These are phyloP conservation scores for Fomitopsis pulvina DNA, from an alignment of 768 basidiomycete genomes.

Conservation along the genomic window DNA sequence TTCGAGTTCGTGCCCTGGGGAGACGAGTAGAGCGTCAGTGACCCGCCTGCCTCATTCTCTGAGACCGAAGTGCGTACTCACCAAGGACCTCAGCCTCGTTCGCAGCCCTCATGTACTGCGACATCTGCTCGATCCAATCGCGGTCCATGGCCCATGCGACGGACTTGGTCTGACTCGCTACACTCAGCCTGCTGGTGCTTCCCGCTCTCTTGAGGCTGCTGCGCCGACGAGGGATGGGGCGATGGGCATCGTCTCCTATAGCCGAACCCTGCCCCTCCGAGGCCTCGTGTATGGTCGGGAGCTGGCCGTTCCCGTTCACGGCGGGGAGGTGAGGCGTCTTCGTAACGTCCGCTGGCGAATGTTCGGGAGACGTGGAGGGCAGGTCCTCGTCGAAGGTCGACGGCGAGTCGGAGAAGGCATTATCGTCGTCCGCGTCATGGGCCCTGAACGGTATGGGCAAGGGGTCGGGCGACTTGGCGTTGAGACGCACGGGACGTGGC, in stretches of 20 bases:
- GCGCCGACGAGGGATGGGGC: slow-evolving; percentile 38
- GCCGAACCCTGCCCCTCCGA: slow-evolving; percentile 18
- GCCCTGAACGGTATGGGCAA: slow-evolving; percentile 40
- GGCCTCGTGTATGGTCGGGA: slow-evolving; percentile 26
- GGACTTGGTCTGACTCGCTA: slow-evolving; percentile 50
- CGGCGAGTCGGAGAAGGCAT: slow-evolving; percentile 13
- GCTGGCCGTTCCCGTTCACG: slow-evolving; percentile 17
- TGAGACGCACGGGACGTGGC: slow-evolving; percentile 16
- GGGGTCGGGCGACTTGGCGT: slow-evolving; percentile 35
- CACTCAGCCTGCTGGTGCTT: slow-evolving; percentile 37
- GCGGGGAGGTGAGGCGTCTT: slow-evolving; percentile 4
- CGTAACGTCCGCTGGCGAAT: slow-evolving; percentile 4
- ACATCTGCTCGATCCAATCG: slow-evolving; percentile 51
- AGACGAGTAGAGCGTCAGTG: slow-evolving; percentile 5
- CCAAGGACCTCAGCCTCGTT: slow-evolving; percentile 35
- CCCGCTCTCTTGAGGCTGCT: slow-evolving; percentile 61
- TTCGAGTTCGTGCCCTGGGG: slow-evolving; percentile 53
- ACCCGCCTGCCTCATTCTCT: slow-evolving; percentile 26
- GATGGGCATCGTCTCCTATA: slow-evolving; percentile 15
- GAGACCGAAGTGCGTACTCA: slow-evolving; percentile 16
- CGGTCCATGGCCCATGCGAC: slow-evolving; percentile 74
- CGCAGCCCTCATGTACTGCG: slow-evolving; percentile 36
- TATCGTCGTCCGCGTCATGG: slow-evolving; percentile 6
- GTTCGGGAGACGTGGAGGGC: slow-evolving; percentile 3
- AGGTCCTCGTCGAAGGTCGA: slow-evolving; percentile 12